phyloP scores from a whole-genome alignment of 2,329 filamentous ascomycete genomes.

The Ceratocystiopsis minuta region DNA sequence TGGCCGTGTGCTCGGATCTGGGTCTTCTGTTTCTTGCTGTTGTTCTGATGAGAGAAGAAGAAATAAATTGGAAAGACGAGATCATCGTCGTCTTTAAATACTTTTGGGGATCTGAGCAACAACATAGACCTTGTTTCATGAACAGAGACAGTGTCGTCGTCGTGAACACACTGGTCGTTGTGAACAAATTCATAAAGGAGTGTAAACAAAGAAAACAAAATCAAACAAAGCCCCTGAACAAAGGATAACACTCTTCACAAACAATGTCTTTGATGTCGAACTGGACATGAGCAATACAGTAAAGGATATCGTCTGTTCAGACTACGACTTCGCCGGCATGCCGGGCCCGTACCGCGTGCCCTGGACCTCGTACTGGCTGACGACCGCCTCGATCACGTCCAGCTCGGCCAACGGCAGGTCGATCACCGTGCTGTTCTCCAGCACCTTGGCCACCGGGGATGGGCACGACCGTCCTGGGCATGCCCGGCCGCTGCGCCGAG shows the following conservation, averaged over 20 bases:
- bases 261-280: no score
- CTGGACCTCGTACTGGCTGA: conserved; percentile 4
- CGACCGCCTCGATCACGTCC: conserved; percentile 17
- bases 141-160: no score
- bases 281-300: no score
- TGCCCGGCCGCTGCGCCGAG: conserved; percentile 28
- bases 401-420: conserved; percentile 20
- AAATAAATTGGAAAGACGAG: not conserved
- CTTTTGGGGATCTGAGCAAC: not conserved
- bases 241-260: no score
- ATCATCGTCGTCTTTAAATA: not conserved
- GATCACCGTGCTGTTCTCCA: conserved; percentile 27
- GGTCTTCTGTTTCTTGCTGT: not conserved
- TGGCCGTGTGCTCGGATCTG: not conserved
- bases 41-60: not conserved
- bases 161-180: no score
- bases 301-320: no score
- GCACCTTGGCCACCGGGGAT: conserved; percentile 23
- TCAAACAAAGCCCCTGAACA: no score
- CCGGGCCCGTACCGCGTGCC: conserved; percentile 7
- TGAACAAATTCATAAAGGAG: no score
- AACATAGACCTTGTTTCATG: not conserved
- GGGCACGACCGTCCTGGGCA: conserved; percentile 31
- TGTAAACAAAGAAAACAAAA: no score
- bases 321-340: not conserved